Conservation (phyloP, 495 filamentous ascomycete genomes). For the Penicillium goetzii region DNA sequence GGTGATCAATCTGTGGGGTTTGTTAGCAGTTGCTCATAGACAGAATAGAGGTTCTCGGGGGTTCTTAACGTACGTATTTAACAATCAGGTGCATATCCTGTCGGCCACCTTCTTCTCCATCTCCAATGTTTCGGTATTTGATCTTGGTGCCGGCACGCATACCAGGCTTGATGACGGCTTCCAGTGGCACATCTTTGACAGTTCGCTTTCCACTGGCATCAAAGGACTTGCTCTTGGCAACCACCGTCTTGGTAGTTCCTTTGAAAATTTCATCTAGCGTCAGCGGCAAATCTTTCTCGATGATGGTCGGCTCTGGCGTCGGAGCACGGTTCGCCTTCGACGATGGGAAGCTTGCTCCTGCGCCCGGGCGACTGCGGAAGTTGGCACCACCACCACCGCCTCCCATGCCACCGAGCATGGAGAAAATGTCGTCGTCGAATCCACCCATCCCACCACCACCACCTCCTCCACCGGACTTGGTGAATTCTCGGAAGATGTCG, state of each 20-base stretch:
- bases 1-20: constrained; percentile 74
- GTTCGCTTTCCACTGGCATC: constrained; percentile 81
- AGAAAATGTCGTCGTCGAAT: constrained; percentile 59
- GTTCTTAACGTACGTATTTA: constrained; percentile 71
- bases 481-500: constrained; percentile 82
- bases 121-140: constrained; percentile 93
- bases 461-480: constrained; percentile 53
- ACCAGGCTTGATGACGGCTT: constrained; percentile 92
- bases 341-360: constrained; percentile 38
- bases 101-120: constrained; percentile 95
- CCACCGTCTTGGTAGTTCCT: constrained; percentile 92
- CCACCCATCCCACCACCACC: constrained; percentile 37
- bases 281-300: constrained; percentile 81
- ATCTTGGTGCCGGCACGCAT: constrained; percentile 96
- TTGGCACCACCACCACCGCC: constrained; percentile 49
- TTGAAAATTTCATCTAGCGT: constrained; percentile 84
- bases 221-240: constrained; percentile 94
- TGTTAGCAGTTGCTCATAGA: constrained; percentile 27
- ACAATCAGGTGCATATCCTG: constrained; percentile 96
- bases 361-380: constrained; percentile 39
- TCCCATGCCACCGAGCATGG: constrained; percentile 41
- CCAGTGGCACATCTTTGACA: constrained; percentile 84
- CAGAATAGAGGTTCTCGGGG: too few relatives aligned
- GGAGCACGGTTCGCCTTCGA: constrained; percentile 50
- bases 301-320: constrained; percentile 85